Evolutionary conservation across 768 basidiomycete species (phyloP).

Genomic region (Auricularia auricula-judae): DNA sequence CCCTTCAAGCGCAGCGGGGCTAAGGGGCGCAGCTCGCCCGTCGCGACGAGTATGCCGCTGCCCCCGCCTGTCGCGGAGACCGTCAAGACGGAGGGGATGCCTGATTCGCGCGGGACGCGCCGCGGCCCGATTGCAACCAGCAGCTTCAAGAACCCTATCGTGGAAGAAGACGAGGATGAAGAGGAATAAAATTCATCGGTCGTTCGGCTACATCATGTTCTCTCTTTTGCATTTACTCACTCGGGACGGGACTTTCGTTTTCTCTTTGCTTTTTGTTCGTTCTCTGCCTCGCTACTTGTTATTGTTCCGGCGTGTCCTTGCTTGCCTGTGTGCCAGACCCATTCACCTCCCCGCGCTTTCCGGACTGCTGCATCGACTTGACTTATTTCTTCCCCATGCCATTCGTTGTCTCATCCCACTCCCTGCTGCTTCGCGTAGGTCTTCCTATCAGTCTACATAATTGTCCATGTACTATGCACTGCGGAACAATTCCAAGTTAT

Average conservation of each 20-base stretch:
- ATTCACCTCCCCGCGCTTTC: too few species aligned
- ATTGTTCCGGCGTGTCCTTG: neutral
- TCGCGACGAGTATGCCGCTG: conserved; percentile 48
- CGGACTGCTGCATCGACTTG: neutral
- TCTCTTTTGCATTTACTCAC: neutral
- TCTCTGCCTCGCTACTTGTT: neutral
- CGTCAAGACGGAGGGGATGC: conserved; percentile 53
- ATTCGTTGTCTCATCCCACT: neutral
- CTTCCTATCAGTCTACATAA: neutral
- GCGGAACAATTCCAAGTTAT: neutral
- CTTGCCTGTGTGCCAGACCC: neutral
- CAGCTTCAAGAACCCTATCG: conserved; percentile 28
- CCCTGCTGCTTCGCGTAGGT: neutral
- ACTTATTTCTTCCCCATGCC: neutral
- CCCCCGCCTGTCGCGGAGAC: conserved; percentile 49
- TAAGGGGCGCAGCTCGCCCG: conserved; percentile 40
- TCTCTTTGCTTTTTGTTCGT: neutral
- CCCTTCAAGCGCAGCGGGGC: conserved; percentile 4
- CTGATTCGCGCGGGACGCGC: neutral
- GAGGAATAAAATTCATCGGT: conserved; percentile 5
- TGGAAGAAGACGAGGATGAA: conserved; percentile 81
- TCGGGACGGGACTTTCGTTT: neutral
- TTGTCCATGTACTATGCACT: neutral
- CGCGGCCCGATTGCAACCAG: neutral
- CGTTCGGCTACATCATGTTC: conserved; percentile 5